Conservation (phyloP, 2,329 filamentous ascomycete species). For the Thielaviopsis musarum region DNA sequence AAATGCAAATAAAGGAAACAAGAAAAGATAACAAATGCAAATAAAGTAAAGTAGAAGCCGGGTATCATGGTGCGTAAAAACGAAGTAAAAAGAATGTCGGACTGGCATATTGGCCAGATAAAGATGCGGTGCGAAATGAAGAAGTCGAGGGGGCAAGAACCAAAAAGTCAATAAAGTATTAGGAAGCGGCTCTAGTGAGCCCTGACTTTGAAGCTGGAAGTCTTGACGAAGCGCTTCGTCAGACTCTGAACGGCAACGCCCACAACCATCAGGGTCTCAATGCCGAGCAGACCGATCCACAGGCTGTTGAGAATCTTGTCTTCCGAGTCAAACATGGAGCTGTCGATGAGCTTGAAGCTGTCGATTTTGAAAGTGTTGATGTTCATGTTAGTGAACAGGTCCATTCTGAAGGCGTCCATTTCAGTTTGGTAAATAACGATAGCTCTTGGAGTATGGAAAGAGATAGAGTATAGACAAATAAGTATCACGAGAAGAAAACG, state of each 20-base stretch:
- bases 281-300: constrained; percentile 29
- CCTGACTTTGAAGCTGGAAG: constrained; percentile 14
- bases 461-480: background rate
- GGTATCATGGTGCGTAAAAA: background rate
- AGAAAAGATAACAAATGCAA: background rate
- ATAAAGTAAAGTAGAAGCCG: background rate
- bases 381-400: background rate
- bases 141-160: too few relatives aligned
- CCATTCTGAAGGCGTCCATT: constrained; percentile 6
- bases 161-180: too few relatives aligned
- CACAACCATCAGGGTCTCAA: constrained; percentile 29
- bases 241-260: constrained; percentile 21
- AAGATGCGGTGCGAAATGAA: too few relatives aligned
- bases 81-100: background rate
- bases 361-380: constrained; percentile 7
- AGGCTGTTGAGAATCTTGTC: constrained; percentile 27
- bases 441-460: too few relatives aligned
- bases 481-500: background rate
- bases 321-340: constrained; percentile 18
- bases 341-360: constrained; percentile 1
- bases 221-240: constrained; percentile 15
- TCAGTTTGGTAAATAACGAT: background rate
- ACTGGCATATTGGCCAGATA: too few relatives aligned
- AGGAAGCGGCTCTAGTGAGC: background rate
- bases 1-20: background rate